A percentile compares a stretch with the other conserved stretches of the same genome.
These are phyloP conservation scores for Penicillium dipodomyicola DNA, from an alignment of 495 filamentous ascomycete species.

Conservation along the genomic window DNA sequence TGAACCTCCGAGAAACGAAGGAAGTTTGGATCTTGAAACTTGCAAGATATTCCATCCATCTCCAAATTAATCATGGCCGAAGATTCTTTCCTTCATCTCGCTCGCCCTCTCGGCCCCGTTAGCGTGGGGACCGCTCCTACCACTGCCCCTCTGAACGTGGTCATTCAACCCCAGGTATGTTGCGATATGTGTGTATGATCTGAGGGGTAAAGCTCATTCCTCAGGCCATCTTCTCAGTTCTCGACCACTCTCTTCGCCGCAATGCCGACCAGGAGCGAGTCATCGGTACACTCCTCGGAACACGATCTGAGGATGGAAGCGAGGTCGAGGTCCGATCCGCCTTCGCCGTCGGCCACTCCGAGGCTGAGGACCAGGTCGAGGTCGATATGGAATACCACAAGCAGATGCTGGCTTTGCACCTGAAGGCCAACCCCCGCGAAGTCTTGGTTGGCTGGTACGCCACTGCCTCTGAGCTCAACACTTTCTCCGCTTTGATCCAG, in stretches of 20 bases:
- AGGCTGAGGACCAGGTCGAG: constrained; percentile 97
- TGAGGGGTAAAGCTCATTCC: constrained; percentile 8
- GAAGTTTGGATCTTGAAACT: constrained; percentile 21
- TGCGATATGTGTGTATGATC: constrained; percentile 7
- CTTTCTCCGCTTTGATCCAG: constrained; percentile 95
- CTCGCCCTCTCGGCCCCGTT: constrained; percentile 82
- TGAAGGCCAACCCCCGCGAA: constrained; percentile 91
- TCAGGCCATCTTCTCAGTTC: constrained; percentile 93
- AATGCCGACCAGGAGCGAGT: constrained; percentile 89
- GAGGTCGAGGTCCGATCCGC: constrained; percentile 93
- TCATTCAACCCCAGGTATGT: constrained; percentile 91
- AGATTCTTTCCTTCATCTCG: constrained; percentile 89
- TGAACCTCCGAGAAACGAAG: constrained; percentile 29
- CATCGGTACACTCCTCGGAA: constrained; percentile 91
- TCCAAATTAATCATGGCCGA: constrained; percentile 68
- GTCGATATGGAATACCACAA: constrained; percentile 99
- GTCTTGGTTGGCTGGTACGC: constrained; percentile 98
- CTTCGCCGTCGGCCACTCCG: constrained; percentile 96
- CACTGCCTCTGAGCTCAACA: constrained; percentile 91
- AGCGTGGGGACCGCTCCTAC: constrained; percentile 72
- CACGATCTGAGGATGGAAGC: constrained; percentile 89
- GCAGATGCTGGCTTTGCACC: constrained; percentile 91
- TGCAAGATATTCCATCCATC: constrained; percentile 13
- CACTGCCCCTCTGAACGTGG: constrained; percentile 85
- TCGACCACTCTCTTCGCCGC: constrained; percentile 92